Percentiles rank a stretch among this genome's conserved stretches.
phyloP scores from a whole-genome alignment of 2,329 filamentous ascomycete genomes.

The Trematosphaeria pertusa region DNA sequence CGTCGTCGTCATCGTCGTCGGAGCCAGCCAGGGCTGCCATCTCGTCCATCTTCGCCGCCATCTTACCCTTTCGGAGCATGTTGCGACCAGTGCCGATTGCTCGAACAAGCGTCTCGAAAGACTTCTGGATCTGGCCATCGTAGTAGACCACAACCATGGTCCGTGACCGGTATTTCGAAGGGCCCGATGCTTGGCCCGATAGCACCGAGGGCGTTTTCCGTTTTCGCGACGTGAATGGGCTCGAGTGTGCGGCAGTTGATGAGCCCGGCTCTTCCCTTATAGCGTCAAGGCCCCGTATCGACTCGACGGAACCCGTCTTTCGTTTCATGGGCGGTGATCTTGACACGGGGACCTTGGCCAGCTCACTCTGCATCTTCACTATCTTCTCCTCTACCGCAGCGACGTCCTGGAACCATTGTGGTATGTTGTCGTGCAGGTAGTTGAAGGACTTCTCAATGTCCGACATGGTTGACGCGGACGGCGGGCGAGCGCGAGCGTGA shows the following conservation, averaged over 20 bases:
- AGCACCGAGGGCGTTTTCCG: constrained; percentile 53
- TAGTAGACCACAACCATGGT: constrained; percentile 90
- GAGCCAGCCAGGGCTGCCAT: constrained; percentile 45
- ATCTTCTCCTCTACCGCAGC: constrained; percentile 41
- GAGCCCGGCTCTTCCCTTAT: constrained; percentile 27
- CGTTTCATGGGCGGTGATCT: constrained; percentile 37
- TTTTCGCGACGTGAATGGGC: constrained; percentile 41
- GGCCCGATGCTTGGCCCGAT: constrained; percentile 49
- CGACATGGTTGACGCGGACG: constrained; percentile 38
- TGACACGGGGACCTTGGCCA: constrained; percentile 36
- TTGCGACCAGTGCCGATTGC: constrained; percentile 82
- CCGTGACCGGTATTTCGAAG: constrained; percentile 70
- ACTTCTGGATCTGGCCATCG: constrained; percentile 82
- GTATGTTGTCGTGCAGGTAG: constrained; percentile 47
- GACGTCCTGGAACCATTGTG: constrained; percentile 47
- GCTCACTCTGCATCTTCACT: constrained; percentile 41
- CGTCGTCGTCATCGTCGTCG: constrained; percentile 29
- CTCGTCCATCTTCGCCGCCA: constrained; percentile 74
- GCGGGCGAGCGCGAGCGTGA: constrained; percentile 3
- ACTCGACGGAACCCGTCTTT: constrained; percentile 46
- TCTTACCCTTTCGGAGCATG: constrained; percentile 84
- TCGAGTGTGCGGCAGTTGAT: constrained; percentile 22
- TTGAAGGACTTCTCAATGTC: constrained; percentile 47
- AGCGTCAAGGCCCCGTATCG: constrained; percentile 40
- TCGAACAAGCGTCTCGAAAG: constrained; percentile 83